Base-by-base conservation (phyloP, 371 early-diverging fungal species). In the Mucor lusitanicus region DNA sequence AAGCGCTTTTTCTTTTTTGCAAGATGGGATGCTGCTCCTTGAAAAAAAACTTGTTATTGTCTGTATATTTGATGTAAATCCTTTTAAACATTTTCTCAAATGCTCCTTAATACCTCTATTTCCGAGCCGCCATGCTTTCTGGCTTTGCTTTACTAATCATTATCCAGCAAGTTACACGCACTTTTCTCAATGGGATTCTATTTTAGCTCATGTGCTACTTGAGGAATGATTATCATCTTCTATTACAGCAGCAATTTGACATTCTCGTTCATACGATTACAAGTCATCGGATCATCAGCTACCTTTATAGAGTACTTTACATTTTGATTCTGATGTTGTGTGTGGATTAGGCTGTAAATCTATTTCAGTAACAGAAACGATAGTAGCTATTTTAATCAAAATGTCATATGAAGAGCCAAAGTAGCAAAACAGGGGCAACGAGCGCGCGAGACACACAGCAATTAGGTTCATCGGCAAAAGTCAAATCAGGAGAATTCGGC, bases 141-240 rank as follows among this genome's bases (percentile, higher is more conserved):
- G 8, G 44, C 37, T 37, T 37, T 37, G 37, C 37, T 37, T 44
- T 44, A 44, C 50, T 25, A 21, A 50, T 50, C 50, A 25, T 50
- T 12, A 25, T 23, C 12, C 23, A n/a, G n/a, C n/a, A 50, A 50
- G 37, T 50, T 50, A 21, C 50, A 50, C 21, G 25, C 3, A 17
- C 32, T 32, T 55, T 55, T 55, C 56, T 55, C 56, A 55, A n/a
- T 55, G 56, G 55, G 32, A 55, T 55, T n/a, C 25, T 50, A 50
- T 55, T 55, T 55, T 55, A 55, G 56, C 9, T 30, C 56, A 32
- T 55, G 56, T 55, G 56, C 19, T 32, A 55, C 56, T 30, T 50
- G 23, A 25, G 23, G 25, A 25, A 23, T 50, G 50, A 44, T n/a
- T 50, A 25, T 12, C 25, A 12, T 11, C 50, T 50, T 50, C 23